These are phyloP conservation scores for Clonostachys solani DNA, from an alignment of 2,329 filamentous ascomycete genomes.

Conservation along the genomic window DNA sequence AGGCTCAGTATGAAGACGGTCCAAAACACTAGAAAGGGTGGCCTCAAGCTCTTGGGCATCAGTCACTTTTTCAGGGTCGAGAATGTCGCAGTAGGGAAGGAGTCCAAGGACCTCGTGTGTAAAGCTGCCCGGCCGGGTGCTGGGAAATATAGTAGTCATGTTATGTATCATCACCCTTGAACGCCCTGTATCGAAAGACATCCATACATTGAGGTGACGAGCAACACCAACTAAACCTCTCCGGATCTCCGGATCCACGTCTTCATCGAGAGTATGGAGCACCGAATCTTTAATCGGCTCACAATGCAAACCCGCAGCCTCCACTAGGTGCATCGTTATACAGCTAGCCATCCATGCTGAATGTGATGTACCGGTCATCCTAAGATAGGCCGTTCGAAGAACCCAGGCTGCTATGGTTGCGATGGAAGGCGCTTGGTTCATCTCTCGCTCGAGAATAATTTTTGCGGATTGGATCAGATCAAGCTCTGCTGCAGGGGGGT, in stretches of 20 bases:
- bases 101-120: constrained; percentile 46
- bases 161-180: constrained; percentile 44
- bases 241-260: constrained; percentile 28
- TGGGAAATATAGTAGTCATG: constrained; percentile 33
- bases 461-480: constrained; percentile 41
- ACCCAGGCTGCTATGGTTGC: constrained; percentile 43
- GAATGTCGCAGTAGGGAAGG: constrained; percentile 45
- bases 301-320: constrained; percentile 43
- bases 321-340: constrained; percentile 52
- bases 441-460: constrained; percentile 34
- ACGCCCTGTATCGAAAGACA: constrained; percentile 53
- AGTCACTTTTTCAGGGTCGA: constrained; percentile 44
- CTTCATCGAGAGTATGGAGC: constrained; percentile 7
- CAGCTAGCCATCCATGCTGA: constrained; percentile 54
- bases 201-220: constrained; percentile 55
- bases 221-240: constrained; percentile 43
- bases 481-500: constrained; percentile 33
- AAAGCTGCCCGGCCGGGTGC: constrained; percentile 28
- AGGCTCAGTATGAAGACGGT: constrained; percentile 28
- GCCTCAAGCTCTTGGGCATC: constrained; percentile 34
- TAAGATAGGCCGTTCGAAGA: constrained; percentile 46
- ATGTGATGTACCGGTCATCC: constrained; percentile 48
- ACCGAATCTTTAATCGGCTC: constrained; percentile 23
- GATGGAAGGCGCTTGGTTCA: constrained; percentile 22
- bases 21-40: constrained; percentile 33